Conservation (phyloP, 1,284 basidiomycete species). For the Wallemia mellicola region DNA sequence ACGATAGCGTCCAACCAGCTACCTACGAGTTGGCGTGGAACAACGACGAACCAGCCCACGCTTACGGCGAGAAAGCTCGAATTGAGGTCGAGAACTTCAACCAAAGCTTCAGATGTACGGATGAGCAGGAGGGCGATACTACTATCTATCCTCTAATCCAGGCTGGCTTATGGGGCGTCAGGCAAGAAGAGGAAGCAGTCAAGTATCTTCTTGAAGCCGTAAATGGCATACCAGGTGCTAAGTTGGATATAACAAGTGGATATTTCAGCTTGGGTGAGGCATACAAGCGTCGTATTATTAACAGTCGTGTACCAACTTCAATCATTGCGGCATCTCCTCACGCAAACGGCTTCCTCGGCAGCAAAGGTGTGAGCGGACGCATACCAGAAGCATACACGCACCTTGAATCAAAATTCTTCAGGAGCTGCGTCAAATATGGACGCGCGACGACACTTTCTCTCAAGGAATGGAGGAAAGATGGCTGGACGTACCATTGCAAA, state of each 20-base stretch:
- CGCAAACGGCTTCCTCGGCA: conserved; percentile 88
- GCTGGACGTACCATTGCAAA: conserved; percentile 98
- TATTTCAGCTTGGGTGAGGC: conserved; percentile 67
- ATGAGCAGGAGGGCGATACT: conserved; percentile 19
- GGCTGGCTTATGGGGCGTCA: conserved; percentile 47
- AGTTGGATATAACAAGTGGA: conserved; percentile 50
- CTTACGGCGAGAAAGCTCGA: conserved; percentile 1
- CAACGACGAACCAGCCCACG: background rate
- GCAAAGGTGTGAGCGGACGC: conserved; percentile 56
- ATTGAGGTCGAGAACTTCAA: background rate
- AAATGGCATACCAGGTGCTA: conserved; percentile 5
- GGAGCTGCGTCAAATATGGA: conserved; percentile 12
- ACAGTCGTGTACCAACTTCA: conserved; percentile 26
- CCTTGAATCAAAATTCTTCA: conserved; percentile 57
- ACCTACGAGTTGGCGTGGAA: too few species aligned
- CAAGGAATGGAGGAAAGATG: conserved; percentile 58
- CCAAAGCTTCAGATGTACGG: background rate
- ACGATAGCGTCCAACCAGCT: too few species aligned
- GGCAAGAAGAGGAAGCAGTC: conserved; percentile 36
- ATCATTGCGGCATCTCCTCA: conserved; percentile 41
- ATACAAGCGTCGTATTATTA: conserved; percentile 48
- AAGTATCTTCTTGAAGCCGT: conserved; percentile 6
- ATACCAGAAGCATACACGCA: conserved; percentile 88
- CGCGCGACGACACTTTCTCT: conserved; percentile 23
- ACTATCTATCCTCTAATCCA: conserved; percentile 52